Evolutionary conservation across 2,329 filamentous ascomycete species (phyloP).

Genomic region (Pyricularia pennisetigena): DNA sequence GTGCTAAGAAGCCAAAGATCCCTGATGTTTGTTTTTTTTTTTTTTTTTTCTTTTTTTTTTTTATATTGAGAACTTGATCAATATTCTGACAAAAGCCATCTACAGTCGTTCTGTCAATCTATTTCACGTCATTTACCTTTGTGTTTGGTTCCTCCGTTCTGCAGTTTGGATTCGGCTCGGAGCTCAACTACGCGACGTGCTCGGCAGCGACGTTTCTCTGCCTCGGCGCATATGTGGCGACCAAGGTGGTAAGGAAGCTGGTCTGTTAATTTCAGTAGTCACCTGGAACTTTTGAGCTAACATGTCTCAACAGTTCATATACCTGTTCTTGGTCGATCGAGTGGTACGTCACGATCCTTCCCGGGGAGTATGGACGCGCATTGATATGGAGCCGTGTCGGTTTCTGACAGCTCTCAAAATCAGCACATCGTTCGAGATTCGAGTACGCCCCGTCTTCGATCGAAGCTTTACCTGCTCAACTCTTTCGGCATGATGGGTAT

Average conservation of each 20-base stretch:
- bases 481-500: constrained; percentile 44
- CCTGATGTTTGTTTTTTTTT: neutral
- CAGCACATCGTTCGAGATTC: neutral
- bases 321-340: constrained; percentile 55
- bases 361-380: constrained; percentile 9
- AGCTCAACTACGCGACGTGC: constrained; percentile 39
- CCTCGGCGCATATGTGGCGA: constrained; percentile 51
- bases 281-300: neutral
- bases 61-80: neutral
- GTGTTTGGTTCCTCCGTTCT: constrained; percentile 47
- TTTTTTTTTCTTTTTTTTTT: neutral
- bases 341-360: constrained; percentile 42
- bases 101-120: constrained; percentile 44
- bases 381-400: neutral
- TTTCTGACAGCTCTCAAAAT: neutral
- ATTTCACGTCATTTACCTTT: constrained; percentile 50
- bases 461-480: constrained; percentile 52
- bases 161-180: constrained; percentile 46
- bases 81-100: neutral
- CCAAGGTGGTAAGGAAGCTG: constrained; percentile 34
- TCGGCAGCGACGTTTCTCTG: constrained; percentile 50
- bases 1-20: neutral
- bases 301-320: constrained; percentile 35
- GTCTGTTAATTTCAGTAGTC: too few relatives aligned
- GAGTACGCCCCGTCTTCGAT: constrained; percentile 36